Base-by-base conservation (phyloP, 768 basidiomycete genomes). In the Mycena floridula region DNA sequence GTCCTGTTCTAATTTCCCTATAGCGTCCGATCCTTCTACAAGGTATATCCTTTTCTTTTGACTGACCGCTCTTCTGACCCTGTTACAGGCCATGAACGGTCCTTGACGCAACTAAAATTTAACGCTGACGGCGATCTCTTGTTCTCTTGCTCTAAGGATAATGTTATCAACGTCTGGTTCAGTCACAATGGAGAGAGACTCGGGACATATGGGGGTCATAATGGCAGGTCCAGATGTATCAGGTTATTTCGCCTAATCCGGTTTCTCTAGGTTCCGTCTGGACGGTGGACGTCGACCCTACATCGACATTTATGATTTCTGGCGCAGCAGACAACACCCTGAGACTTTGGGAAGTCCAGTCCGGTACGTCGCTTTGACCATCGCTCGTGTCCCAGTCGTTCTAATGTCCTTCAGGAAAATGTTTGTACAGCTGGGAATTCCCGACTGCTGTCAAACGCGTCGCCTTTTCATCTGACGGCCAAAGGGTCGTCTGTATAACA, bases 361-460 rank as follows among this genome's bases (percentile, higher is more conserved):
- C n/a, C n/a, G n/a, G n/a, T n/a, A n/a, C n/a, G n/a, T n/a, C n/a
- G n/a, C n/a, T n/a, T n/a, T n/a, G n/a, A n/a, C n/a, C n/a, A n/a
- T n/a, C n/a, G n/a, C n/a, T n/a, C n/a, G n/a, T n/a, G n/a, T n/a
- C n/a, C n/a, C n/a, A n/a, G n/a, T n/a, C n/a, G n/a, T n/a, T n/a
- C n/a, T n/a, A n/a, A n/a, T n/a, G n/a, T n/a, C 68, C 79, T 40
- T 86, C 84, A 4, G 96, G 95, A 47, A 91, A 96, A 66, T 93
- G 90, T 59, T 72, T 99, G 23, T 89, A 83, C 61, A 85, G 79
- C 3, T 99, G 96, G 96, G 95, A 98, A 63, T 97, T 96, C 74
- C 89, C 89, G 26, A 98, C 95, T 0, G 96, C 96, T 4, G 89
- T 99, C 54, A 98, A 97, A 74, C 76, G 95, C 37, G 95, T 98